Evolutionary conservation across 345 rosid genomes (phyloP).

Genomic region (Orychophragmus violaceus): DNA sequence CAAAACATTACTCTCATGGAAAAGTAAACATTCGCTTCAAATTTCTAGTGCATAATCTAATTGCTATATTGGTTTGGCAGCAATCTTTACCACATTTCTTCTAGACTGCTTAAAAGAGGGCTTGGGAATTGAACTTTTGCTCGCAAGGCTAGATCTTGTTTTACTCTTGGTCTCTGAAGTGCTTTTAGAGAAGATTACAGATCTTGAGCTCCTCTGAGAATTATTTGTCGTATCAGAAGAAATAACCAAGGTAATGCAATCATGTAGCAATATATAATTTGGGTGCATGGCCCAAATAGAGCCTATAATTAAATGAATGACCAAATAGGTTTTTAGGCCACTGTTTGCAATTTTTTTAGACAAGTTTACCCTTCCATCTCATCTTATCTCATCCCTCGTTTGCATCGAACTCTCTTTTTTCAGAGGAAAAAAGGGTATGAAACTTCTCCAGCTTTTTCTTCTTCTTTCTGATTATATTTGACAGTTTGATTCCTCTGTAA

Average conservation of each 20-base stretch:
- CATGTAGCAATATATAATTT: neutral
- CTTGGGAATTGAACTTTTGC: slow-evolving; percentile 37
- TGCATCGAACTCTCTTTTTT: no score
- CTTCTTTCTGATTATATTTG: no score
- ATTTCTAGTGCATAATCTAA: slow-evolving; percentile 3
- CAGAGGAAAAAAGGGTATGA: no score
- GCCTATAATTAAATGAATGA: no score
- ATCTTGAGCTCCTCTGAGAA: slow-evolving; percentile 40
- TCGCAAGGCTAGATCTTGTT: slow-evolving; percentile 37
- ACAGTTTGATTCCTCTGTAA: no score
- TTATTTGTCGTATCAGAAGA: slow-evolving; percentile 32
- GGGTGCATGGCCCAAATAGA: no score
- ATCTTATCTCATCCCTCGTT: no score
- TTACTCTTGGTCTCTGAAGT: slow-evolving; percentile 29
- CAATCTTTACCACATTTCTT: slow-evolving; percentile 54
- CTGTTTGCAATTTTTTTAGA: no score
- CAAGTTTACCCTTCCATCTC: no score
- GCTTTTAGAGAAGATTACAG: slow-evolving; percentile 31
- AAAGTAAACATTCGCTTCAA: slow-evolving; percentile 1
- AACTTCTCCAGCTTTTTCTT: no score
- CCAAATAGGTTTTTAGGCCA: no score
- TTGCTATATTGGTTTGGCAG: neutral
- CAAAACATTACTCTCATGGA: slow-evolving; percentile 5
- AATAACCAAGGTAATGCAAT: slow-evolving; percentile 1
- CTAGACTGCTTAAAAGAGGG: slow-evolving; percentile 42